Conservation (phyloP, 345 rosid species). For the Citrus cavaleriei region DNA sequence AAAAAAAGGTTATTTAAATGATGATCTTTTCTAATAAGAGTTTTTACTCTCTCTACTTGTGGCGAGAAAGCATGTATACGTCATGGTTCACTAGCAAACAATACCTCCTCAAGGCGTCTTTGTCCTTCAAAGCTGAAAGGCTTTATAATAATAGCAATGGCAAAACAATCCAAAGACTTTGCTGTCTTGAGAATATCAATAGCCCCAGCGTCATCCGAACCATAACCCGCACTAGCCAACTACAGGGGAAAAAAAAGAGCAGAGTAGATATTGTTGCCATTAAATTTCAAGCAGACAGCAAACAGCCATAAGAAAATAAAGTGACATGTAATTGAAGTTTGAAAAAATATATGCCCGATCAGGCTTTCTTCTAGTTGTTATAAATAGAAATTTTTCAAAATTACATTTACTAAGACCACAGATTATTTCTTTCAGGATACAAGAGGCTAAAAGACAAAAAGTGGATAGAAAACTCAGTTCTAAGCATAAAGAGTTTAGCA, state of each 20-base stretch:
- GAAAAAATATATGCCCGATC: background rate
- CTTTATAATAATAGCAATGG: constrained; percentile 62
- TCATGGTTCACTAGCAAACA: constrained; percentile 1
- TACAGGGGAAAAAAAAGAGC: constrained; percentile 15
- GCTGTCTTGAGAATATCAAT: constrained; percentile 56
- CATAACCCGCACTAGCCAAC: constrained; percentile 87
- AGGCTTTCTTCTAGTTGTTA: background rate
- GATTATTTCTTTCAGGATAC: background rate
- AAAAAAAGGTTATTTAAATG: background rate
- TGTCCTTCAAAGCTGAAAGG: constrained; percentile 97
- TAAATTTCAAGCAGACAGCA: background rate
- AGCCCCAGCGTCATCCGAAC: constrained; percentile 54
- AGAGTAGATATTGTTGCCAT: constrained; percentile 13
- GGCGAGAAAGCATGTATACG: background rate
- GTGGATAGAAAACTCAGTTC: background rate
- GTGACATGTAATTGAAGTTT: too few species aligned
- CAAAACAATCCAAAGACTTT: constrained; percentile 52
- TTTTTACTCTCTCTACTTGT: background rate
- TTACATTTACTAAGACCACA: background rate
- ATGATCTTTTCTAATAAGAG: background rate
- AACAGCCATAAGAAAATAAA: background rate
- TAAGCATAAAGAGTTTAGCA: background rate
- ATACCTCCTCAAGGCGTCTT: constrained; percentile 82
- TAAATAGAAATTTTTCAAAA: background rate
- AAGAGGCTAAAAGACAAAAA: background rate